Conservation (phyloP, 345 rosid species). For the Gossypium arboreum region DNA sequence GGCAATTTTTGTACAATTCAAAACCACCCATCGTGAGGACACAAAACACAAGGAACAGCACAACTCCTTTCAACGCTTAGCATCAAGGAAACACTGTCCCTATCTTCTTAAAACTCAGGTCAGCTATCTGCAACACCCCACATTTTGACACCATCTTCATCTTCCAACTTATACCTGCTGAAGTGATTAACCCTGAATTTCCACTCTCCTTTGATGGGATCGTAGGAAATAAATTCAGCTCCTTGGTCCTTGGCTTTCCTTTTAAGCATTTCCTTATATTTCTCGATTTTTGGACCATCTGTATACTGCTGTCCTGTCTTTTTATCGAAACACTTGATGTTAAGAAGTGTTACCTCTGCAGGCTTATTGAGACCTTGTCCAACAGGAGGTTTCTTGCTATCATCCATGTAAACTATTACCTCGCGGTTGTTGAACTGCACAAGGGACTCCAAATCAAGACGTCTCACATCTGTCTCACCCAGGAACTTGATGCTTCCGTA, state of each 20-base stretch:
- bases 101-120: conserved; percentile 3
- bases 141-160: conserved; percentile 16
- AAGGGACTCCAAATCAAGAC: conserved; percentile 72
- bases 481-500: conserved; percentile 82
- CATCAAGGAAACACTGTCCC: not conserved
- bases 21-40: not conserved
- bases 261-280: conserved; percentile 78
- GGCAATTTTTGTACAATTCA: conserved; percentile 20
- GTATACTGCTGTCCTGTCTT: conserved; percentile 62
- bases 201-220: conserved; percentile 82
- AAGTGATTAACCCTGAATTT: conserved; percentile 81
- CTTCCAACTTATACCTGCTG: conserved; percentile 58
- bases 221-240: conserved; percentile 78
- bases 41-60: not conserved
- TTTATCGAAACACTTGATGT: conserved; percentile 82
- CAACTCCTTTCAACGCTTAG: conserved; percentile 1
- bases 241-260: conserved; percentile 88
- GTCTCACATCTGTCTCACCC: conserved; percentile 81
- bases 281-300: conserved; percentile 66
- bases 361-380: conserved; percentile 95
- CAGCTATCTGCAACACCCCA: conserved; percentile 20
- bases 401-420: conserved; percentile 93
- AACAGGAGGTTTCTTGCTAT: conserved; percentile 80
- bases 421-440: conserved; percentile 84
- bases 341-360: conserved; percentile 92